phyloP scores from a whole-genome alignment of 2,329 filamentous ascomycete species.

The Fusarium sp. region DNA sequence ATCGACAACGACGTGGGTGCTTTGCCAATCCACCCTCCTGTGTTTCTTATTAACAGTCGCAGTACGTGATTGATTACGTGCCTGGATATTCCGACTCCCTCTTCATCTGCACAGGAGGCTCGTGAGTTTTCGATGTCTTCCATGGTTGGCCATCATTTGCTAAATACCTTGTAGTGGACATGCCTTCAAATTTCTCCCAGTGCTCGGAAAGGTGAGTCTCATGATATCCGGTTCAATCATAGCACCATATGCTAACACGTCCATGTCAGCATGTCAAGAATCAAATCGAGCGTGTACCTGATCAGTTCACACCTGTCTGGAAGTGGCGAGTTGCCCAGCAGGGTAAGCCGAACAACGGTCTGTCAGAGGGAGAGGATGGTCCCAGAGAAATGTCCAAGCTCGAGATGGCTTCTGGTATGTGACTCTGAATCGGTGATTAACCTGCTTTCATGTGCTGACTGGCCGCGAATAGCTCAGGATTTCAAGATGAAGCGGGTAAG shows the following conservation, averaged over 20 bases:
- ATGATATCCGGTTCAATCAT: background rate
- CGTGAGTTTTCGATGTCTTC: conserved; percentile 8
- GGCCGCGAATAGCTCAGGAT: background rate
- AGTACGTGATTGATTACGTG: conserved; percentile 11
- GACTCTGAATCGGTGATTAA: too few species aligned
- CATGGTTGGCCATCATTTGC: too few species aligned
- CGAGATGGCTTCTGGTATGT: conserved; percentile 10
- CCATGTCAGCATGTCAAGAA: conserved; percentile 8
- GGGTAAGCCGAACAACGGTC: conserved; percentile 41
- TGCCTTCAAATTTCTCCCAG: conserved; percentile 48
- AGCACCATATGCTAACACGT: too few species aligned
- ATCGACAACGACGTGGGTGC: too few species aligned
- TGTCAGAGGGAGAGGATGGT: conserved; percentile 41
- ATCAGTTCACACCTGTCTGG: conserved; percentile 40
- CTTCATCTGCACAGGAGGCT: conserved; percentile 14
- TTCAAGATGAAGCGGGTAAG: background rate
- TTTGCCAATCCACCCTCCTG: too few species aligned
- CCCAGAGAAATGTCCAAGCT: conserved; percentile 41
- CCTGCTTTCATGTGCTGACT: background rate
- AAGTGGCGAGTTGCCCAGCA: conserved; percentile 40
- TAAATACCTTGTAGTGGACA: conserved; percentile 31
- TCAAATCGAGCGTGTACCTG: conserved; percentile 36
- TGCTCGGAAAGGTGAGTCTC: conserved; percentile 34
- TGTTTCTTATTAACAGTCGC: too few species aligned
- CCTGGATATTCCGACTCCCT: conserved; percentile 6